Conservation (phyloP, 2,329 filamentous ascomycete species). For the Penicillium frequentans region DNA sequence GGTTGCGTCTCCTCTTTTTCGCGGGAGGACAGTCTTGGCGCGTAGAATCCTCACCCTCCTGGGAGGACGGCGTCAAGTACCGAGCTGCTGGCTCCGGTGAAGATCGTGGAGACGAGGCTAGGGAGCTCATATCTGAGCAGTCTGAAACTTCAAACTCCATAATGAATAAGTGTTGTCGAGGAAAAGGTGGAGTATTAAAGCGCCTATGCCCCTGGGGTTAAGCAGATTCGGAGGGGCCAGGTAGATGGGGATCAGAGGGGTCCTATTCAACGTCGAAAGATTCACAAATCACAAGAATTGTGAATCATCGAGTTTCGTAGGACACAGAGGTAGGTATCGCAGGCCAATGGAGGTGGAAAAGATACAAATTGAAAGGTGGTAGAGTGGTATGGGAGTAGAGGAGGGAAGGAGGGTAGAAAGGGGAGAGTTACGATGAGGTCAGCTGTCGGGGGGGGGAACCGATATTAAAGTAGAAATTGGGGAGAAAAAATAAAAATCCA, state of each 20-base stretch:
- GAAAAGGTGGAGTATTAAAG: neutral
- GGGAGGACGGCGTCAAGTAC: conserved; percentile 46
- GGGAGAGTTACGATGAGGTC: conserved; percentile 24
- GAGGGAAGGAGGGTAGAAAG: conserved; percentile 9
- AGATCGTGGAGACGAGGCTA: conserved; percentile 39
- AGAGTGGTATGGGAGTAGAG: neutral
- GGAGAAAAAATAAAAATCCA: neutral
- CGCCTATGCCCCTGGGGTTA: neutral
- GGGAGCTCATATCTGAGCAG: conserved; percentile 43
- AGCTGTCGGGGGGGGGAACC: conserved; percentile 10
- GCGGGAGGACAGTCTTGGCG: conserved; percentile 65
- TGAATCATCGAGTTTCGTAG: conserved; percentile 10
- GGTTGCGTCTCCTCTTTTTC: conserved; percentile 71
- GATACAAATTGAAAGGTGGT: neutral
- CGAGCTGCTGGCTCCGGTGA: conserved; percentile 30
- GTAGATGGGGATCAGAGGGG: conserved; percentile 4
- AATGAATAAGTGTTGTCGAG: neutral
- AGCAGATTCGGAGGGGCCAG: conserved; percentile 1
- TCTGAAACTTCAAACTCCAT: conserved; percentile 36
- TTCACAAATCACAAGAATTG: conserved; percentile 9
- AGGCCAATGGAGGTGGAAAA: neutral
- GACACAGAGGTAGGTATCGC: neutral
- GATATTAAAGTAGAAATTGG: conserved; percentile 6
- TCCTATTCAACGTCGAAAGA: conserved; percentile 5
- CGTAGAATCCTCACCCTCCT: conserved; percentile 38